Conservation (phyloP, 2,329 filamentous ascomycete genomes). For the Cladosporium sp. region DNA sequence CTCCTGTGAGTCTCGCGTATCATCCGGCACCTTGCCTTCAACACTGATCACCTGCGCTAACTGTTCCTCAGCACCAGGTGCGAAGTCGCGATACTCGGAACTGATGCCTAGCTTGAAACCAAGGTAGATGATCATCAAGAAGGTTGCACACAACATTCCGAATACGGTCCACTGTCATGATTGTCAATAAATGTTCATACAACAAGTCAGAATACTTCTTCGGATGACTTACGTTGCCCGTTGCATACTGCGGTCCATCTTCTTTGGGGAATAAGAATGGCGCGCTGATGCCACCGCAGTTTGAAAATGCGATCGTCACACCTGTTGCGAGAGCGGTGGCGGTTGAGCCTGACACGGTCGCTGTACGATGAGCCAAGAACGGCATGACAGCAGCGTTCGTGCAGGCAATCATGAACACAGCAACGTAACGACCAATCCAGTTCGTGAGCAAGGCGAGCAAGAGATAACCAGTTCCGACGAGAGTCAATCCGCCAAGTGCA, state of each 20-base stretch:
- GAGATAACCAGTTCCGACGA: constrained; percentile 21
- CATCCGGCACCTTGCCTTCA: constrained; percentile 16
- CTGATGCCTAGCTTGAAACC: constrained; percentile 21
- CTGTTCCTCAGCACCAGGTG: constrained; percentile 14
- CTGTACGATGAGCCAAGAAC: constrained; percentile 21
- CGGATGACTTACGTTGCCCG: constrained; percentile 19
- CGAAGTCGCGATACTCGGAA: constrained; percentile 21
- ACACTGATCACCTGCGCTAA: constrained; percentile 16
- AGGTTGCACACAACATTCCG: constrained; percentile 18
- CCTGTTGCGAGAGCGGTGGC: constrained; percentile 22
- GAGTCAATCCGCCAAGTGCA: constrained; percentile 14
- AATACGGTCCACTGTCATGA: constrained; percentile 21
- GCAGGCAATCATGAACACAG: constrained; percentile 22
- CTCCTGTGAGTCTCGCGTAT: constrained; percentile 14
- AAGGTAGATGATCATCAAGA: constrained; percentile 21
- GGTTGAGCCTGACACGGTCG: constrained; percentile 20
- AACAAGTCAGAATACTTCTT: no score
- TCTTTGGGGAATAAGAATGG: constrained; percentile 21
- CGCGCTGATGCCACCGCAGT: constrained; percentile 22
- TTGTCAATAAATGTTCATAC: constrained; percentile 2
- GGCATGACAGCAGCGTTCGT: constrained; percentile 23
- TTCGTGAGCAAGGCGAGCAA: constrained; percentile 20
- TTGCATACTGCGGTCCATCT: constrained; percentile 20
- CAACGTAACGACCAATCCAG: constrained; percentile 22
- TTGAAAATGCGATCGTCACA: constrained; percentile 22